phyloP scores from a whole-genome alignment of 179 eudicot genomes.

The Camellia oleifera region DNA sequence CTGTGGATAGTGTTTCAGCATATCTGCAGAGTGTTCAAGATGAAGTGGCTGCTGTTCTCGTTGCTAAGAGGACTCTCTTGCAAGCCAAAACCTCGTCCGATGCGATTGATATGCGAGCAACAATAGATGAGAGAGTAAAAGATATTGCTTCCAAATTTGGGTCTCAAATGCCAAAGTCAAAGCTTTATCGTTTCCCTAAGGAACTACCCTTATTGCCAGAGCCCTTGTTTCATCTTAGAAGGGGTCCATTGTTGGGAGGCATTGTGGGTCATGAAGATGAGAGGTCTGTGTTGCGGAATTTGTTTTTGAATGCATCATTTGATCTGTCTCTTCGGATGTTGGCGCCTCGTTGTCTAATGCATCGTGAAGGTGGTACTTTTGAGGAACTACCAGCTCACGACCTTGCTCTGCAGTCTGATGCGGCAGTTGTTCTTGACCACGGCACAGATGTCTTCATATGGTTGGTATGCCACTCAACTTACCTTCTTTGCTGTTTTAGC shows the following conservation, averaged over 20 bases:
- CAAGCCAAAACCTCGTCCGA: constrained; percentile 62
- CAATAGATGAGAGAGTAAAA: constrained; percentile 87
- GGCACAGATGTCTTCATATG: constrained; percentile 98
- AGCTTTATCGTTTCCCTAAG: constrained; percentile 79
- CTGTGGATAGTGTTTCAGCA: constrained; percentile 78
- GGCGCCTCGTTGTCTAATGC: constrained; percentile 94
- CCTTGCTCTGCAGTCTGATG: constrained; percentile 95
- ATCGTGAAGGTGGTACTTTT: constrained; percentile 92
- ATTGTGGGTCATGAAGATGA: constrained; percentile 96
- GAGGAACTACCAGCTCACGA: constrained; percentile 97
- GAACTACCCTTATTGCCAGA: constrained; percentile 84
- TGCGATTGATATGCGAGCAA: constrained; percentile 62
- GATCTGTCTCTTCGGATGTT: constrained; percentile 93
- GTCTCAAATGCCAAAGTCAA: constrained; percentile 82
- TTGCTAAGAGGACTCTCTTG: constrained; percentile 80
- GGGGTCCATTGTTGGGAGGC: constrained; percentile 85
- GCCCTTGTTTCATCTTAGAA: constrained; percentile 82
- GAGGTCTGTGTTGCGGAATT: constrained; percentile 76
- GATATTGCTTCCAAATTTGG: constrained; percentile 78
- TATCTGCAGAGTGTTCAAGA: constrained; percentile 89
- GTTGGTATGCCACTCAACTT: constrained; percentile 64
- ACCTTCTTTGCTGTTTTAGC: neutral
- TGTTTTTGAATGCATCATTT: constrained; percentile 90
- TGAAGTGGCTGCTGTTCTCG: constrained; percentile 84
- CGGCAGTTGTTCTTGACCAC: constrained; percentile 98